phyloP scores from a whole-genome alignment of 2,329 filamentous ascomycete species.

The Colletotrichum orbiculare region DNA sequence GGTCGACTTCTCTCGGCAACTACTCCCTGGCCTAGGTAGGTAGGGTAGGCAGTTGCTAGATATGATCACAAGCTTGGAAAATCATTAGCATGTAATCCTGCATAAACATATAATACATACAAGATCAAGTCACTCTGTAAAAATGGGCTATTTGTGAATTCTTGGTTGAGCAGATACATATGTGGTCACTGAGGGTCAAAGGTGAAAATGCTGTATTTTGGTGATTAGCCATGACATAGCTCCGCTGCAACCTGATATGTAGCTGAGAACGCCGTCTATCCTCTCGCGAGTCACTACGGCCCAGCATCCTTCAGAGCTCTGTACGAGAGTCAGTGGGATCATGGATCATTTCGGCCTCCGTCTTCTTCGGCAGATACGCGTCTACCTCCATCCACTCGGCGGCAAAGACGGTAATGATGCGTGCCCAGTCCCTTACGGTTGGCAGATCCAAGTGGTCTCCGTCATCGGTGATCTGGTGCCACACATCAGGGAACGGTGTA shows the following conservation, averaged over 20 bases:
- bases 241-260: background rate
- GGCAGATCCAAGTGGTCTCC: slow-evolving; percentile 83
- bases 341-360: slow-evolving; percentile 40
- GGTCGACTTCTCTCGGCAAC: too few species aligned
- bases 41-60: too few species aligned
- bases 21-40: background rate
- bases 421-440: slow-evolving; percentile 88
- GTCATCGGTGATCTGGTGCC: slow-evolving; percentile 89
- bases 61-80: background rate
- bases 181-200: background rate
- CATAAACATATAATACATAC: background rate
- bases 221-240: background rate
- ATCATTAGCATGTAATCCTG: background rate
- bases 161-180: background rate
- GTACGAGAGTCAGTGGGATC: slow-evolving; percentile 9
- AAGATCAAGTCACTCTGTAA: too few species aligned
- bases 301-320: slow-evolving; percentile 23
- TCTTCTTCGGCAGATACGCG: slow-evolving; percentile 47
- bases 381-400: slow-evolving; percentile 91
- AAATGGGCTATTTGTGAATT: too few species aligned
- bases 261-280: background rate
- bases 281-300: background rate
- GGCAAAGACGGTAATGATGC: slow-evolving; percentile 83
- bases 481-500: slow-evolving; percentile 81
- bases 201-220: background rate